A percentile compares a stretch with the other conserved stretches of the same genome.
Evolutionary conservation across 441 rosid species (phyloP).

Genomic region (Eutrema salsugineum): DNA sequence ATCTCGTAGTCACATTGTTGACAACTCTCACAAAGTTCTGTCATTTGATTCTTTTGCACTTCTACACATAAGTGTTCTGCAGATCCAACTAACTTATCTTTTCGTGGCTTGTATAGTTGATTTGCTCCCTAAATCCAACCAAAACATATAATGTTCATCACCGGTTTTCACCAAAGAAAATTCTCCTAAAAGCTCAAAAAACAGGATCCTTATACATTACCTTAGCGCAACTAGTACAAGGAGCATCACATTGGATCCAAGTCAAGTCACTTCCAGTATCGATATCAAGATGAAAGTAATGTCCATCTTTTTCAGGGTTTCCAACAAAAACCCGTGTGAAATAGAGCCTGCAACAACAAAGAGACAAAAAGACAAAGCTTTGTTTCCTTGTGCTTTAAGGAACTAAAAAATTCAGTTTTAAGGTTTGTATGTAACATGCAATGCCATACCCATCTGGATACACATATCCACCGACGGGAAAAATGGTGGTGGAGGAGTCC

Average conservation of each 20-base stretch:
- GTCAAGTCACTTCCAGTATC: constrained; percentile 96
- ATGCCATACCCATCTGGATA: constrained; percentile 78
- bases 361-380: background rate
- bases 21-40: constrained; percentile 48
- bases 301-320: constrained; percentile 48
- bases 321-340: constrained; percentile 72
- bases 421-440: background rate
- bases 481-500: constrained; percentile 47
- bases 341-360: constrained; percentile 49
- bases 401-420: background rate
- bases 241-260: constrained; percentile 98
- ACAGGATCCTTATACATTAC: constrained; percentile 40
- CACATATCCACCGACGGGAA: constrained; percentile 76
- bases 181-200: background rate
- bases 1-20: constrained; percentile 95
- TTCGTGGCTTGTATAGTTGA: constrained; percentile 71
- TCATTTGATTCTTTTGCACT: constrained; percentile 53
- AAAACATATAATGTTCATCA: constrained; percentile 7
- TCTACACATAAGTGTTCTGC: constrained; percentile 59
- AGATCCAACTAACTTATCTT: constrained; percentile 46
- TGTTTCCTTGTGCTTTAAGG: constrained; percentile 18
- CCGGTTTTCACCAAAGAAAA: background rate
- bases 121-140: constrained; percentile 73
- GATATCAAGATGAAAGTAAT: constrained; percentile 60
- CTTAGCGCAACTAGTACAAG: constrained; percentile 89